Evolutionary conservation across 495 filamentous ascomycete genomes (phyloP), one percentile per base, ranked within the genome.

Genomic region (Aspergillus indologenus): DNA sequence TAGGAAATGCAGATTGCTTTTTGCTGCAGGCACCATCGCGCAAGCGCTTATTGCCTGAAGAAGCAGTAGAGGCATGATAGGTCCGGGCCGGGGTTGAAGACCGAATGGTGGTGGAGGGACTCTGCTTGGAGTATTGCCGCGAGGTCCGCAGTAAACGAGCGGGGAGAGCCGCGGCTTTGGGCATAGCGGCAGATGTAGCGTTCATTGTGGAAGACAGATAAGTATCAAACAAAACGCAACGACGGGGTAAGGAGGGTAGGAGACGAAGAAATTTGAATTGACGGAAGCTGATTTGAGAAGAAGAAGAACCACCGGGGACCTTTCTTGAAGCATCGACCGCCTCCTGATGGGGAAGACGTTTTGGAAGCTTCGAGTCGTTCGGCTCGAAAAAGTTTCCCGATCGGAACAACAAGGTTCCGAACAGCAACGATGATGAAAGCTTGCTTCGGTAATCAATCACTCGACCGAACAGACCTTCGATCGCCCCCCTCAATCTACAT

Each of bases 151-250:
- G 61, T 52, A 78, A 66, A 65, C 71, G 74, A 57, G 71, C 75
- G 67, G 75, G 75, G 57, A 78, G 53, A 60, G 74, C 76, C 69
- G 74, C 74, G 63, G 75, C 74, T 67, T 78, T 79, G 43, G 76
- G 76, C 62, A 79, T 70, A 59, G 71, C 68, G 60, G 73, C 69
- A 51, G 75, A 73, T 56, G 65, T 61, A 60, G 74, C 61, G 65
- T 71, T 77, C 76, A 79, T 79, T 49, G 56, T 65, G 58, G 51
- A 22, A 57, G 45, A 49, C 21, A 8, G 56, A 53, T 18, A 45
- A 49, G 47, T 23, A 56, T 54, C 19, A 34, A 56, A 53, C 17
- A 22, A 43, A 54, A 54, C 9, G 9, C 9, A 29, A 29, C 4
- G n/a, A 49, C 26, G 26, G 45, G 56, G 34, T n/a, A 58, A 61